Conservation (phyloP, 2,329 filamentous ascomycete species). For the Fonsecaea multimorphosa region DNA sequence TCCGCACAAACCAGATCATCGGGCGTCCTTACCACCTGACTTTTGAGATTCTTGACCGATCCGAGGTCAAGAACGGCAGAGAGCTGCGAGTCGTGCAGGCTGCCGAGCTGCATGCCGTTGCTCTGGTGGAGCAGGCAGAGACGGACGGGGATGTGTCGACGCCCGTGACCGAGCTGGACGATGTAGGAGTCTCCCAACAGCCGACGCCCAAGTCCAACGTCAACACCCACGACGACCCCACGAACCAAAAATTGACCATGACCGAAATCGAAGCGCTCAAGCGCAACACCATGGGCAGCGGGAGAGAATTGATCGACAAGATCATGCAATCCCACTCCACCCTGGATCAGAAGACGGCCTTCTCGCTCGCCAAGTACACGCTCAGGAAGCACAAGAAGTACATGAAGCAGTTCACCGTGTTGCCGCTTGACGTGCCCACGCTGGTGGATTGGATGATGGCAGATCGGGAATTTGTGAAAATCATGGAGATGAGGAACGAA, state of each 20-base stretch:
- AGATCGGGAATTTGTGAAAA: constrained; percentile 78
- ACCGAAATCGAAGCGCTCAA: constrained; percentile 75
- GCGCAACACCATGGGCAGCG: constrained; percentile 74
- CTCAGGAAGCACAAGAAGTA: constrained; percentile 94
- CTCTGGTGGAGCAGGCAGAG: constrained; percentile 61
- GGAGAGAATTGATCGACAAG: constrained; percentile 90
- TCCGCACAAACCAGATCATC: constrained; percentile 86
- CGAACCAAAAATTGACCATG: constrained; percentile 75
- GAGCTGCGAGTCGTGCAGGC: constrained; percentile 77
- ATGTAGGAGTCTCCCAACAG: constrained; percentile 52
- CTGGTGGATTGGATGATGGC: constrained; percentile 78
- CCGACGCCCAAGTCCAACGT: constrained; percentile 58
- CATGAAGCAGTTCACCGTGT: constrained; percentile 80
- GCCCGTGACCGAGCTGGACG: constrained; percentile 42
- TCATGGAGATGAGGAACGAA: constrained; percentile 87
- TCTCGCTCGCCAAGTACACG: constrained; percentile 94
- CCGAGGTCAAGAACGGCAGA: constrained; percentile 67
- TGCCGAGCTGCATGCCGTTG: constrained; percentile 81
- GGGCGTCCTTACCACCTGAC: constrained; percentile 91
- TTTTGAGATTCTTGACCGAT: constrained; percentile 81
- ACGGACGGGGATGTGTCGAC: constrained; percentile 45
- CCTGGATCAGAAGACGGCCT: constrained; percentile 91
- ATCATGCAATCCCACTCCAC: constrained; percentile 87
- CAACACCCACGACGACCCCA: constrained; percentile 66
- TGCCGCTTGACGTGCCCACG: constrained; percentile 80